Evolutionary conservation across 768 basidiomycete genomes (phyloP), one percentile per base, ranked within the genome.

Genomic region (Cystobasidiopsis lactophilus): DNA sequence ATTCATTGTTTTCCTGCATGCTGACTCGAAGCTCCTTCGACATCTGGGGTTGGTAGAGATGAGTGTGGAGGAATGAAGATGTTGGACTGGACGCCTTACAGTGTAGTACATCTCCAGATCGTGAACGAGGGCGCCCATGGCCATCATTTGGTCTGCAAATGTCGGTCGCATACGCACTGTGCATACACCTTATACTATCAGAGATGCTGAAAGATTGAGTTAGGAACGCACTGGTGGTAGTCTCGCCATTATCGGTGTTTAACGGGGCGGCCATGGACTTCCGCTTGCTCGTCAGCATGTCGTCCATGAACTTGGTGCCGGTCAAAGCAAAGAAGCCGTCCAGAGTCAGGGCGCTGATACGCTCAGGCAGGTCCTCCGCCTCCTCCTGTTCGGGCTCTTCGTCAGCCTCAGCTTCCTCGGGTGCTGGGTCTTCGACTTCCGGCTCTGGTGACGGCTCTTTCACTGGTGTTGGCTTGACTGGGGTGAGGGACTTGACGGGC

Each of bases 231-330:
- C 45, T 18, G 21, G 7, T 27, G 31, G 49, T 21, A 35, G 33
- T 18, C 4, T 45, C 54, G 23, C 24, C 19, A 14, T 37, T 49
- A 16, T 50, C 40, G 3, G 35, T 50, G n/a, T n/a, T n/a, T n/a
- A n/a, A n/a, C 4, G 46, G 26, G 16, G 19, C n/a, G 41, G 38
- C 39, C 41, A 14, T 58, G 47, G 49, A 62, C 52, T 3, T 56
- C 52, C 14, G 53, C 45, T 38, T 52, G 43, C 29, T 52, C 29
- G 33, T 54, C 21, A 54, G 39, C 24, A 61, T 21, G 47, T 60
- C 59, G 50, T 58, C 56, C 40, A 58, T 58, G 49, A 63, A 63
- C n/a, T 52, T 41, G 19, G 52, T 56, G 30, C 55, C 59, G 0
- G 60, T 58, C 19, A 29, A 30, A 16, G 24, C 37, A 31, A 63